Evolutionary conservation across 139 green algal genomes (phyloP).

Genomic region (Picochlorum sp.): DNA sequence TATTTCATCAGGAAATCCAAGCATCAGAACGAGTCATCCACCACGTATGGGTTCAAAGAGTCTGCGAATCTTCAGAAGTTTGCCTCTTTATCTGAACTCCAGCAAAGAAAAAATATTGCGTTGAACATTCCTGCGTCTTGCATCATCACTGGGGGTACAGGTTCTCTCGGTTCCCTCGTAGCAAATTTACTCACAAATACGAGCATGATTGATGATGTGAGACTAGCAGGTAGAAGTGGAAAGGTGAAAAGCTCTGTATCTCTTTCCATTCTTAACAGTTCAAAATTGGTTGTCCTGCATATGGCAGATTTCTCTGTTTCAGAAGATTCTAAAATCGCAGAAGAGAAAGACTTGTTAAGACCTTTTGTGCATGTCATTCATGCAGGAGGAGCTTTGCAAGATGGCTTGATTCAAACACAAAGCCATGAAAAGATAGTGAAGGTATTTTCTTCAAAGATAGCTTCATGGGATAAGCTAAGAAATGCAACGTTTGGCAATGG

Average conservation of each 20-base stretch:
- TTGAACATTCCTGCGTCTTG: background rate
- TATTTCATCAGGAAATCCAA: background rate
- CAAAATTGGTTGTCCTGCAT: background rate
- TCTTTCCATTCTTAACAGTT: background rate
- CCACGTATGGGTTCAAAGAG: background rate
- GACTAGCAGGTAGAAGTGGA: background rate
- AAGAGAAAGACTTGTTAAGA: background rate
- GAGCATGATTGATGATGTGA: background rate
- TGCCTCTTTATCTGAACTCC: background rate
- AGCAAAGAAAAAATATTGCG: background rate
- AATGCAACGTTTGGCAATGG: background rate
- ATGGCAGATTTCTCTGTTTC: background rate
- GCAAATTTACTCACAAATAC: slow-evolving; percentile 24
- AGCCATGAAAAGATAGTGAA: background rate
- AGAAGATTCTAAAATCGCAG: background rate
- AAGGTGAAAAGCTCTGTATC: background rate
- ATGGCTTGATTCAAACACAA: background rate
- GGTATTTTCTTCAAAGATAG: background rate
- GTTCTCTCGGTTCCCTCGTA: slow-evolving; percentile 51
- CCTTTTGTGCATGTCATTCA: background rate
- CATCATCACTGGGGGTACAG: slow-evolving; percentile 58
- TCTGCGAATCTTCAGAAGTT: background rate
- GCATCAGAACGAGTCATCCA: background rate
- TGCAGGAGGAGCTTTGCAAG: background rate
- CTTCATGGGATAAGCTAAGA: background rate